Conservation (phyloP, 768 basidiomycete genomes). For the Suillus variegatus region DNA sequence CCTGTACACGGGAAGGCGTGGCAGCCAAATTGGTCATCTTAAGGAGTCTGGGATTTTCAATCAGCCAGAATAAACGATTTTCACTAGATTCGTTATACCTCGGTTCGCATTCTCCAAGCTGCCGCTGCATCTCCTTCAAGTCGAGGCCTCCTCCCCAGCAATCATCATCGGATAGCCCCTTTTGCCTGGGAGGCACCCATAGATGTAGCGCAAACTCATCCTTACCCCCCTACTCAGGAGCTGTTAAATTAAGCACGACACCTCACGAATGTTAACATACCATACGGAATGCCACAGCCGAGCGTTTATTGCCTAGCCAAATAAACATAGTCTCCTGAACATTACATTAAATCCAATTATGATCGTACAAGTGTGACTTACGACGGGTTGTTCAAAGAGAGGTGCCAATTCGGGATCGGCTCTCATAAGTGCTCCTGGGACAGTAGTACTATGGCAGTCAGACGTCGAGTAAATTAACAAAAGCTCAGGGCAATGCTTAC, state of each 20-base stretch:
- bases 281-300: slow-evolving; percentile 24
- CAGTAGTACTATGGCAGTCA: slow-evolving; percentile 33
- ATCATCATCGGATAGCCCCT: slow-evolving; percentile 30
- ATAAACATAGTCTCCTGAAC: slow-evolving; percentile 13
- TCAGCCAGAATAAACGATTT: not conserved
- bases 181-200: slow-evolving; percentile 31
- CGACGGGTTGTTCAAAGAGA: slow-evolving; percentile 26
- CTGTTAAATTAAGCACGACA: not conserved
- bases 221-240: slow-evolving; percentile 36
- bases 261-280: slow-evolving; percentile 14
- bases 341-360: not conserved
- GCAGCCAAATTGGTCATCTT: slow-evolving; percentile 39
- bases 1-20: slow-evolving; percentile 36
- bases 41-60: slow-evolving; percentile 29
- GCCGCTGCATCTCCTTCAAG: slow-evolving; percentile 30
- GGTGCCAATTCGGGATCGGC: slow-evolving; percentile 40
- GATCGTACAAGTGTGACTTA: slow-evolving; percentile 12
- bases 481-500: slow-evolving; percentile 27
- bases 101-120: slow-evolving; percentile 36
- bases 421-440: slow-evolving; percentile 42
- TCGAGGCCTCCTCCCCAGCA: slow-evolving; percentile 36
- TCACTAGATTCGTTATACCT: slow-evolving; percentile 30
- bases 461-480: not conserved
- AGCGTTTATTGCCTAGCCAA: slow-evolving; percentile 25
- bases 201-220: slow-evolving; percentile 34